Evolutionary conservation across 148 eudicot genomes (phyloP).

Genomic region (Silene uniflora): DNA sequence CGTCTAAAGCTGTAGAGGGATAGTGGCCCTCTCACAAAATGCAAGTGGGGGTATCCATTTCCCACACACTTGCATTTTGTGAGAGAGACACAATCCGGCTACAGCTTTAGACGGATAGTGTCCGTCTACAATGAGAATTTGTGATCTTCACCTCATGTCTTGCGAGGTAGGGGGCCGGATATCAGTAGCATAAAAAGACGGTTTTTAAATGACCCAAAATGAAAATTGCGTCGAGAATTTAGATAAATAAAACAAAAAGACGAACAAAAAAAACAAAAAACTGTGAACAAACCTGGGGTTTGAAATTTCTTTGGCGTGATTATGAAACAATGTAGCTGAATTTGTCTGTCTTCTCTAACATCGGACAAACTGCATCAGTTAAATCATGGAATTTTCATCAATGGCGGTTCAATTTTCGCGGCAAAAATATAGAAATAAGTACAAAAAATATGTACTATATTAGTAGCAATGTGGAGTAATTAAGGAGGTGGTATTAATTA

Average conservation of each 20-base stretch:
- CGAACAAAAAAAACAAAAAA: background rate
- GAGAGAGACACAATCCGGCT: no score
- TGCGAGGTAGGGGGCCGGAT: no score
- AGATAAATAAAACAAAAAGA: background rate
- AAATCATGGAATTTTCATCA: constrained; percentile 7
- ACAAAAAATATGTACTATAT: background rate
- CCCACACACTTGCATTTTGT: no score
- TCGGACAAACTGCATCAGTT: background rate
- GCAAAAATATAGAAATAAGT: background rate
- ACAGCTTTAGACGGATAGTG: no score
- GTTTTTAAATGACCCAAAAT: background rate
- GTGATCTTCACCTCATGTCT: no score
- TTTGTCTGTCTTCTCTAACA: constrained; percentile 4
- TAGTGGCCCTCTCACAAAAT: no score
- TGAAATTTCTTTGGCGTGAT: constrained; percentile 6
- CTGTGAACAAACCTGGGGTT: constrained; percentile 15
- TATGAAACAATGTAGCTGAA: constrained; percentile 17
- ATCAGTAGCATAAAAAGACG: no score
- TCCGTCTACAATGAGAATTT: no score
- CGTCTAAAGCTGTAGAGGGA: no score
- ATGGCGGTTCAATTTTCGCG: constrained; percentile 16
- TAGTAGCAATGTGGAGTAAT: background rate
- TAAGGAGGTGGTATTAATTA: background rate
- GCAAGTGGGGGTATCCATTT: no score
- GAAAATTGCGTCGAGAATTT: no score